Base-by-base conservation (phyloP, 192 early-diverging fungal genomes). In the Dissophora ornata region DNA sequence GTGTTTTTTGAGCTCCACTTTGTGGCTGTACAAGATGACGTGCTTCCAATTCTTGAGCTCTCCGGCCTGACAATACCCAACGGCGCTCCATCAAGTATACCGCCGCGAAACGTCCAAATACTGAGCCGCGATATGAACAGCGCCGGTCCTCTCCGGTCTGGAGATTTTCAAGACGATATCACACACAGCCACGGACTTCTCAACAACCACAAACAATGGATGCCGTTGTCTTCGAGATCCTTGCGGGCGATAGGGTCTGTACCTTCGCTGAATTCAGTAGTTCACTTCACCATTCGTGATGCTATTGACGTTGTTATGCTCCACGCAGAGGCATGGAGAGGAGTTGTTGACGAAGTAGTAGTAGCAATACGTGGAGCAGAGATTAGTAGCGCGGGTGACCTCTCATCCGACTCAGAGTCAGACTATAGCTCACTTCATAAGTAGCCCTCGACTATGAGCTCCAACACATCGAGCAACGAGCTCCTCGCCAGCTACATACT, bases 1-100 rank as follows among this genome's bases (percentile, higher is more conserved):
- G n/a, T 44, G 1, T 65, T 65, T n/a, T 65, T 65, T 34, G 62
- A 65, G 29, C 41, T 65, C 18, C 62, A 65, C 21, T 65, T 65
- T 26, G 52, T 46, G 26, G 51, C 51, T 7, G 62, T 65, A 1
- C 50, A 53, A 9, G 41, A 44, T 22, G 55, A 32, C 21, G 62
- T 65, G 38, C 52, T 65, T 10, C 42, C 51, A 2, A 55, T 55
- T 2, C 30, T 65, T 0, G 29, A 44, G 3, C 62, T 40, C 4
- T 65, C 62, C 32, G 52, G 51, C 12, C 50, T 65, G n/a, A 26
- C 47, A 12, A 30, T 13, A 26, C 62, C 51, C 15, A 53, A 1
- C 16, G 0, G 8, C 5, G 3, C 13, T n/a, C 30, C 62, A 40
- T 26, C 2, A 1, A 24, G 26, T 10, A 4, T 11, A 3, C 22